phyloP scores from a whole-genome alignment of 768 basidiomycete species.

The Mycena latifolia region DNA sequence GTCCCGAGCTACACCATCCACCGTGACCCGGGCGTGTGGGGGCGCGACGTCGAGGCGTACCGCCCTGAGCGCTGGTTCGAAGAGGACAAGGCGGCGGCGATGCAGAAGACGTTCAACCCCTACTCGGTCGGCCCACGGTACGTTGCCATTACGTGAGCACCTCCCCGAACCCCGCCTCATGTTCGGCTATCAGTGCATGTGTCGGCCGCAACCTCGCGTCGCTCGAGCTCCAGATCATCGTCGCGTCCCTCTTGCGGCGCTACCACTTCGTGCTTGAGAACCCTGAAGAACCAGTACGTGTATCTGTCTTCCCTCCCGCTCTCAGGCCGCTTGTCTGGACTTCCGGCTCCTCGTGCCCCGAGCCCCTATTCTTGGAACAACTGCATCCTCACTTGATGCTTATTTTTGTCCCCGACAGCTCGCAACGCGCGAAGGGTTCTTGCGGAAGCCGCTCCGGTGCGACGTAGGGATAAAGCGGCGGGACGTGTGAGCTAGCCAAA shows the following conservation, averaged over 20 bases:
- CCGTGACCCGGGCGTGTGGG: constrained; percentile 79
- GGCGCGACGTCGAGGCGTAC: constrained; percentile 78
- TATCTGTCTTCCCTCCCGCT: constrained; percentile 24
- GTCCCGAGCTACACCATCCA: constrained; percentile 90
- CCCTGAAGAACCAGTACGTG: constrained; percentile 68
- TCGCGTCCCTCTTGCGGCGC: constrained; percentile 80
- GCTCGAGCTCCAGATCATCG: constrained; percentile 82
- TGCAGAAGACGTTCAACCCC: constrained; percentile 85
- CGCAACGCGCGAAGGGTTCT: constrained; percentile 84
- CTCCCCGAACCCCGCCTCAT: no score
- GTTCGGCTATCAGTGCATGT: constrained; percentile 65
- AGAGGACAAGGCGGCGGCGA: constrained; percentile 62
- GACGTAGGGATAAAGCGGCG: constrained; percentile 78
- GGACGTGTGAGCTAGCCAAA: constrained; percentile 39
- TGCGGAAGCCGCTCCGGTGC: constrained; percentile 84
- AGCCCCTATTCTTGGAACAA: no score
- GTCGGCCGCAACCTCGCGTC: constrained; percentile 86
- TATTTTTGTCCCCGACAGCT: constrained; percentile 59
- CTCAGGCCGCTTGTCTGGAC: no score
- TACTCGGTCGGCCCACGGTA: constrained; percentile 87
- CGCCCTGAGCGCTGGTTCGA: constrained; percentile 91
- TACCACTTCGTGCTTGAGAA: constrained; percentile 78
- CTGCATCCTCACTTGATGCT: constrained; percentile 1
- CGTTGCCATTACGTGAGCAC: constrained; percentile 32
- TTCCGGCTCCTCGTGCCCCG: no score